Conservation (phyloP, 2,329 filamentous ascomycete genomes). For the Massarina eburnea region DNA sequence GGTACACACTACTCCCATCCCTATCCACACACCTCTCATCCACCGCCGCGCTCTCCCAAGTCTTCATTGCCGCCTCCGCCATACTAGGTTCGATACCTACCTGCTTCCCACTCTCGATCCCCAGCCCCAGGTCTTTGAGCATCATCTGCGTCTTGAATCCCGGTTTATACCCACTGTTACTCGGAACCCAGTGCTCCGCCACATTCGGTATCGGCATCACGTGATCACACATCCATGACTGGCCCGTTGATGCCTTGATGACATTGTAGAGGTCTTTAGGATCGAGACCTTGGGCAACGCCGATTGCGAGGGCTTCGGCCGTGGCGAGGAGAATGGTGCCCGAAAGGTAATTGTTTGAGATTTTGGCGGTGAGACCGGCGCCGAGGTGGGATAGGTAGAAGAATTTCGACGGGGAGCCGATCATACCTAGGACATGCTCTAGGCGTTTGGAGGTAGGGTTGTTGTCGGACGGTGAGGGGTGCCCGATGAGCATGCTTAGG, state of each 20-base stretch:
- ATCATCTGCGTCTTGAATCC: constrained; percentile 41
- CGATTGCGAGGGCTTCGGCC: constrained; percentile 36
- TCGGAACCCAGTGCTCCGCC: constrained; percentile 33
- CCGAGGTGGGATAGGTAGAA: constrained; percentile 34
- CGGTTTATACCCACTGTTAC: constrained; percentile 34
- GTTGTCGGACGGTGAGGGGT: constrained; percentile 14
- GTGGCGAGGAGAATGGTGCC: constrained; percentile 35
- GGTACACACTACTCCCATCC: constrained; percentile 34
- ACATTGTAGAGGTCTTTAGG: constrained; percentile 28
- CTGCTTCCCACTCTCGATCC: constrained; percentile 29
- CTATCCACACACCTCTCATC: constrained; percentile 29
- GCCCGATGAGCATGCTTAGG: constrained; percentile 30
- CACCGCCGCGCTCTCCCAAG: constrained; percentile 27
- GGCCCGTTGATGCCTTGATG: constrained; percentile 33
- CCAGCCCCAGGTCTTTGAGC: constrained; percentile 36
- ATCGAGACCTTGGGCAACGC: constrained; percentile 33
- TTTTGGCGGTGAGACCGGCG: constrained; percentile 35
- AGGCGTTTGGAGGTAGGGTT: constrained; percentile 16
- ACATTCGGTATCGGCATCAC: constrained; percentile 38
- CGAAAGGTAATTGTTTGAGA: constrained; percentile 37
- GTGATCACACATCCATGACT: constrained; percentile 39
- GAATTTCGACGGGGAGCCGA: constrained; percentile 29
- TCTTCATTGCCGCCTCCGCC: constrained; percentile 30
- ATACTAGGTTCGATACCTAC: constrained; percentile 28
- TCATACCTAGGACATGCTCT: constrained; percentile 14